Evolutionary conservation across 768 basidiomycete species (phyloP).

Genomic region (Lactifluus echinatus): DNA sequence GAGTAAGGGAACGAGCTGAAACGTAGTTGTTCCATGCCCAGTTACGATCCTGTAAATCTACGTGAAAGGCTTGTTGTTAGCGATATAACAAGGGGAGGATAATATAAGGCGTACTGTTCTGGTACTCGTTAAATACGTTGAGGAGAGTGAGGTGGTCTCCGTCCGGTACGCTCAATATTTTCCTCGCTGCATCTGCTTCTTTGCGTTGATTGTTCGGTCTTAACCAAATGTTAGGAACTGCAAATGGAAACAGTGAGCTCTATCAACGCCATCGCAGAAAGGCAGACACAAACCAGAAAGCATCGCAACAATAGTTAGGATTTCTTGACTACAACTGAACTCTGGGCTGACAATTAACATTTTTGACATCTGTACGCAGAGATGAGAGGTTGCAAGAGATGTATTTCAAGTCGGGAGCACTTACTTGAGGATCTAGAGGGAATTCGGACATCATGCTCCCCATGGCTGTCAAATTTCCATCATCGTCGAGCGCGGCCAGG

Average conservation of each 20-base stretch:
- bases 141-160: slow-evolving; percentile 94
- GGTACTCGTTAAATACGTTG: slow-evolving; percentile 93
- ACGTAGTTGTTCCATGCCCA: slow-evolving; percentile 93
- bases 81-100: background rate
- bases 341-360: slow-evolving; percentile 92
- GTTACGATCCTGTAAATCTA: slow-evolving; percentile 49
- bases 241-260: background rate
- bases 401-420: background rate
- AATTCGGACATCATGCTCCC: slow-evolving; percentile 96
- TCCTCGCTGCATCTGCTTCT: slow-evolving; percentile 91
- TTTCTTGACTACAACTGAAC: slow-evolving; percentile 93
- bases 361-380: slow-evolving; percentile 60
- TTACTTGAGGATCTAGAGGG: slow-evolving; percentile 93
- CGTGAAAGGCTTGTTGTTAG: background rate
- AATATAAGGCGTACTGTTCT: slow-evolving; percentile 47
- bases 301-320: slow-evolving; percentile 93
- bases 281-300: slow-evolving; percentile 68
- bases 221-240: slow-evolving; percentile 91
- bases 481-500: slow-evolving; percentile 87
- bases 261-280: background rate
- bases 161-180: slow-evolving; percentile 79
- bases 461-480: slow-evolving; percentile 80
- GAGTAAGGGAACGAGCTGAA: slow-evolving; percentile 68
- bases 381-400: background rate
- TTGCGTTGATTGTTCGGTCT: slow-evolving; percentile 81